Percentiles rank a stretch among this genome's conserved stretches.
phyloP scores from a whole-genome alignment of 1,139 yeast genomes.

The Suhomyces atakaporum region DNA sequence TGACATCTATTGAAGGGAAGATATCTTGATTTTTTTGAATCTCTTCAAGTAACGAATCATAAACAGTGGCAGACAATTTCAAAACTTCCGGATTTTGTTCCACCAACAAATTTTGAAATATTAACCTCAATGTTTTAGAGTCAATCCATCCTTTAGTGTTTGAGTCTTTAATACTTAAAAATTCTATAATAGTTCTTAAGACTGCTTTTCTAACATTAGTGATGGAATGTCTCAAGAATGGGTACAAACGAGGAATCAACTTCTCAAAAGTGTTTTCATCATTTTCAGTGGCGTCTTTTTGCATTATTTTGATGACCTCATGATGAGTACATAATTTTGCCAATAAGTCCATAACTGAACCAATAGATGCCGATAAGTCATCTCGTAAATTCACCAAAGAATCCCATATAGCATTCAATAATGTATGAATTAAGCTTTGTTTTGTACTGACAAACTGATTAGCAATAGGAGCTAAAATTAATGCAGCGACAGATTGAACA shows the following conservation, averaged over 20 bases:
- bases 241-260: constrained; percentile 88
- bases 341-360: constrained; percentile 91
- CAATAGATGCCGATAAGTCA: constrained; percentile 91
- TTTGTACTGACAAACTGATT: constrained; percentile 73
- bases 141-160: constrained; percentile 77
- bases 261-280: constrained; percentile 60
- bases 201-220: constrained; percentile 91
- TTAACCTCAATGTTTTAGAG: constrained; percentile 66
- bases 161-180: constrained; percentile 67
- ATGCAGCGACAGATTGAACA: constrained; percentile 96
- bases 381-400: constrained; percentile 83
- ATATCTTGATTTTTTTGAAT: constrained; percentile 29
- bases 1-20: constrained; percentile 42
- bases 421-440: constrained; percentile 58
- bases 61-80: constrained; percentile 63
- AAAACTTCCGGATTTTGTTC: constrained; percentile 84
- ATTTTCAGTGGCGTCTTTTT: constrained; percentile 54
- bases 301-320: constrained; percentile 72
- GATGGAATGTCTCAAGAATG: constrained; percentile 91
- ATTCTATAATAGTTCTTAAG: constrained; percentile 75
- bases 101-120: constrained; percentile 83
- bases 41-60: constrained; percentile 56
- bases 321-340: constrained; percentile 85
- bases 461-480: constrained; percentile 88
- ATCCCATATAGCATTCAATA: constrained; percentile 83